phyloP scores from a whole-genome alignment of 768 basidiomycete species.

The Polyporus arcularius region DNA sequence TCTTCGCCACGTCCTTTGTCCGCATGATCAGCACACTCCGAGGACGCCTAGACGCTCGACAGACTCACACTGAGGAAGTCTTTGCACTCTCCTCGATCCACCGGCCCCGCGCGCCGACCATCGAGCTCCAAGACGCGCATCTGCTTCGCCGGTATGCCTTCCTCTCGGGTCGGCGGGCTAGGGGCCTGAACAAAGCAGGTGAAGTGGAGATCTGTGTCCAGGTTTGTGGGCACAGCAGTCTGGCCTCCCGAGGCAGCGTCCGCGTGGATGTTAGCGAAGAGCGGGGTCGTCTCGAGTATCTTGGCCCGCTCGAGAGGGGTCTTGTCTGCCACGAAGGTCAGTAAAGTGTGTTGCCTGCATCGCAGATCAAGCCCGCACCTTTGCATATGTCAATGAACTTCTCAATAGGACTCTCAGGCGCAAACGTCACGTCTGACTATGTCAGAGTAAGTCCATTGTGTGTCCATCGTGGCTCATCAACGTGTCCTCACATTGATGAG shows the following conservation, averaged over 20 bases:
- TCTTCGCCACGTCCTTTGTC: slow-evolving; percentile 62
- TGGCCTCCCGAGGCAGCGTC: slow-evolving; percentile 72
- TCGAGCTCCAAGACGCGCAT: slow-evolving; percentile 79
- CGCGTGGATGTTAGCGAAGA: slow-evolving; percentile 79
- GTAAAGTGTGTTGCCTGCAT: neutral
- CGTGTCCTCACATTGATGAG: slow-evolving; percentile 66
- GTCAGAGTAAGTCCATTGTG: neutral
- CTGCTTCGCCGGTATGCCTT: slow-evolving; percentile 17
- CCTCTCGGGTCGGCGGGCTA: slow-evolving; percentile 37
- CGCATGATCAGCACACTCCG: neutral
- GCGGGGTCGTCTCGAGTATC: slow-evolving; percentile 69
- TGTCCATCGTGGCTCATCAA: neutral
- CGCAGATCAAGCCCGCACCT: slow-evolving; percentile 37
- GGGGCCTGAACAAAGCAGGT: slow-evolving; percentile 82
- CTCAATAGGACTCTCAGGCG: slow-evolving; percentile 59
- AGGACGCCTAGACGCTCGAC: slow-evolving; percentile 31
- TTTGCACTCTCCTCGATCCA: slow-evolving; percentile 71
- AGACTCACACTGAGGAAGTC: slow-evolving; percentile 55
- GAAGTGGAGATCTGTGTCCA: slow-evolving; percentile 82
- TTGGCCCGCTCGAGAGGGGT: slow-evolving; percentile 74
- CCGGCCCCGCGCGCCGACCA: slow-evolving; percentile 72
- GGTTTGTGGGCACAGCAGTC: slow-evolving; percentile 58
- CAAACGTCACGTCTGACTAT: slow-evolving; percentile 59
- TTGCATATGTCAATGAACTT: slow-evolving; percentile 66
- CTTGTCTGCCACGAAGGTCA: slow-evolving; percentile 45